Conservation (phyloP, 73 alveolate species). For the Stentor roeselii region DNA sequence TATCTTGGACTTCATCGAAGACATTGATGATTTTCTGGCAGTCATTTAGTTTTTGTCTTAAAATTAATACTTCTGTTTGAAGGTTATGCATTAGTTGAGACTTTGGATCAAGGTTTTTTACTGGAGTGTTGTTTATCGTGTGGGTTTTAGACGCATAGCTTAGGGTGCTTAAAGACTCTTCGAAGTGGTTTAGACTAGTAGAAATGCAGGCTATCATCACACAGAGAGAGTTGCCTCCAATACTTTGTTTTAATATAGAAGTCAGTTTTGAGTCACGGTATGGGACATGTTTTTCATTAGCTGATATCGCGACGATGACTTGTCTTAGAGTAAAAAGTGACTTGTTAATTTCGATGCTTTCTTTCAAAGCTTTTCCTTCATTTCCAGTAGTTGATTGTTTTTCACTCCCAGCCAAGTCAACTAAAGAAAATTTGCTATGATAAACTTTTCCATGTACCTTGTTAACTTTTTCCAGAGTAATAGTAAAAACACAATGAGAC, state of each 20-base stretch:
- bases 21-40: too few relatives aligned
- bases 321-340: slow-evolving; percentile 93
- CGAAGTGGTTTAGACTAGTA: slow-evolving; percentile 84
- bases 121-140: too few relatives aligned
- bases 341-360: slow-evolving; percentile 97
- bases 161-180: not conserved
- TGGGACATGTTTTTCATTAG: slow-evolving; percentile 44
- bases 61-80: too few relatives aligned
- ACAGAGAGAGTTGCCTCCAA: slow-evolving; percentile 98
- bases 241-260: slow-evolving; percentile 36
- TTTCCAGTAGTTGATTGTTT: slow-evolving; percentile 95
- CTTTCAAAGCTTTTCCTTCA: slow-evolving; percentile 84
- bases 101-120: too few relatives aligned
- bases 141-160: not conserved
- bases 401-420: slow-evolving; percentile 99
- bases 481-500: slow-evolving; percentile 97
- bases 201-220: slow-evolving; percentile 98
- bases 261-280: slow-evolving; percentile 56
- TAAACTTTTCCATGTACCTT: slow-evolving; percentile 68
- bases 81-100: too few relatives aligned
- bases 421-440: slow-evolving; percentile 88
- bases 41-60: too few relatives aligned
- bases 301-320: slow-evolving; percentile 96
- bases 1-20: too few relatives aligned
- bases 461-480: slow-evolving; percentile 88